Evolutionary conservation across 306 rosid genomes (phyloP).

Genomic region (Clitoria ternatea): DNA sequence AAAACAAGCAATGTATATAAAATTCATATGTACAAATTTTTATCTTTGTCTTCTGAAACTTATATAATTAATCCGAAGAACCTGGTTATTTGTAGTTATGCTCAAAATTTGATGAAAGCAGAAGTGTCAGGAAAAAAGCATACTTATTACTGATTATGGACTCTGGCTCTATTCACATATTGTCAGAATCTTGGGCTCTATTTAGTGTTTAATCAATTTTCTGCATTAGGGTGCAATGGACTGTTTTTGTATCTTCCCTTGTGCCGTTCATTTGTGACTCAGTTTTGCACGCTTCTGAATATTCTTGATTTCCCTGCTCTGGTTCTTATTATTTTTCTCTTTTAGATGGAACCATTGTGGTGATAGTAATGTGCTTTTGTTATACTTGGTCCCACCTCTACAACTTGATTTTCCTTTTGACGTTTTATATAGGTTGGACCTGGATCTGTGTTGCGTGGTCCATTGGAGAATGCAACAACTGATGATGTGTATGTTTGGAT

Average conservation of each 20-base stretch:
- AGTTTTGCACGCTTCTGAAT: background rate
- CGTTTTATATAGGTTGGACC: conserved; percentile 71
- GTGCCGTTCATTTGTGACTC: background rate
- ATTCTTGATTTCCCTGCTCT: background rate
- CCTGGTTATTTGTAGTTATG: background rate
- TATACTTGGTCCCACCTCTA: background rate
- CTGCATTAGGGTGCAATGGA: background rate
- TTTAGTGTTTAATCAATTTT: conserved; percentile 3
- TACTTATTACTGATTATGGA: background rate
- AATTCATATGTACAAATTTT: background rate
- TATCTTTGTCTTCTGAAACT: background rate
- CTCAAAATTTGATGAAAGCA: background rate
- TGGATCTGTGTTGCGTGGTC: conserved; percentile 93
- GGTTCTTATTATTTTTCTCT: conserved; percentile 10
- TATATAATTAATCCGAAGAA: background rate
- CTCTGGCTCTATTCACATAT: background rate
- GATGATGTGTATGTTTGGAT: conserved; percentile 67
- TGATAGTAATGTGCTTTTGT: conserved; percentile 8
- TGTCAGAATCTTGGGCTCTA: conserved; percentile 2
- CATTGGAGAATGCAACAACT: conserved; percentile 78
- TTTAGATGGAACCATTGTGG: background rate
- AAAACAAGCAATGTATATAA: background rate
- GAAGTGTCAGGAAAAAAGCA: background rate
- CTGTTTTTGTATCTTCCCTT: background rate
- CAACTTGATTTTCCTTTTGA: conserved; percentile 23